Evolutionary conservation across 2,329 filamentous ascomycete species (phyloP).

Genomic region (Scedosporium minutisporum): DNA sequence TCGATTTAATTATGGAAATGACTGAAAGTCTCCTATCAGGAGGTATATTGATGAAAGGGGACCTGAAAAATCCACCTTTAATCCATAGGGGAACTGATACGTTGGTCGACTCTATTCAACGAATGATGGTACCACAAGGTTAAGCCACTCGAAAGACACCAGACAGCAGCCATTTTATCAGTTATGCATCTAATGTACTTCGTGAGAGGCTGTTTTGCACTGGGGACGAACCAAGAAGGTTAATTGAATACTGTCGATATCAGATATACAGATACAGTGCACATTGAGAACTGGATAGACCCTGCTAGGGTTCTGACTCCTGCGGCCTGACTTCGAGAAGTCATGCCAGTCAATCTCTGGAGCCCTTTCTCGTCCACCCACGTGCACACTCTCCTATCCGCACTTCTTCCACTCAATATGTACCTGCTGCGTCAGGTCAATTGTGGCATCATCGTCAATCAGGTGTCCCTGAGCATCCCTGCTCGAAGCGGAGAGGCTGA

Average conservation of each 20-base stretch:
- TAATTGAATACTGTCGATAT: too few species aligned
- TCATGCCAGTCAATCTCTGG: neutral
- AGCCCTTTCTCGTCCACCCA: neutral
- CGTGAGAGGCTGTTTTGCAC: too few species aligned
- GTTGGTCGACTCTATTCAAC: neutral
- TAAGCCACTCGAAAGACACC: neutral
- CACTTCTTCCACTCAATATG: slow-evolving; percentile 6
- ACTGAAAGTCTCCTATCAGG: slow-evolving; percentile 14
- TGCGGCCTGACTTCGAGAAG: neutral
- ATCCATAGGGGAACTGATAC: neutral
- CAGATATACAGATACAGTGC: neutral
- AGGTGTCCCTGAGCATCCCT: neutral
- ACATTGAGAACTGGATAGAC: neutral
- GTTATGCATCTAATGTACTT: too few species aligned
- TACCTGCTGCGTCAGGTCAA: slow-evolving; percentile 6
- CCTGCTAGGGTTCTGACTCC: neutral
- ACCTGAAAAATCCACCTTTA: neutral
- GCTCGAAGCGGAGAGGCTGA: neutral
- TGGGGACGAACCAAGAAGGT: too few species aligned
- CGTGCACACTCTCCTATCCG: neutral
- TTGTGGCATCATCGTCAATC: slow-evolving; percentile 4
- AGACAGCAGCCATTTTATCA: too few species aligned
- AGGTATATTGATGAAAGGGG: slow-evolving; percentile 9
- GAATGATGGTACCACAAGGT: neutral
- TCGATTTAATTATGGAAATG: slow-evolving; percentile 19